These are phyloP conservation scores for Lobosporangium transversale DNA, from an alignment of 192 early-diverging fungal genomes.

Conservation along the genomic window DNA sequence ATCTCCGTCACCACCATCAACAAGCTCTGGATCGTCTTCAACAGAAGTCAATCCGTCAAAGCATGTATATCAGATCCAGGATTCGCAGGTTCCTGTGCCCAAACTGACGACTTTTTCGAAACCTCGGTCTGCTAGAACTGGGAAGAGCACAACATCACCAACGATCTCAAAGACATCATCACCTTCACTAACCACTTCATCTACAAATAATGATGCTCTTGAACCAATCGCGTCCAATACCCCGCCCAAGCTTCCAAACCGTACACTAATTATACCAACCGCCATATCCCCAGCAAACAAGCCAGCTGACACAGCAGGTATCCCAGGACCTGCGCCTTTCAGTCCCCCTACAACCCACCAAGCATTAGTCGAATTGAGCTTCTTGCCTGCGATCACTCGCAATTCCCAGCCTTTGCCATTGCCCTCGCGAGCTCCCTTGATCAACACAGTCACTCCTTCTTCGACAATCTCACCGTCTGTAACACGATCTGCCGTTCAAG, in stretches of 20 bases:
- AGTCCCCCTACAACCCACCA: slow-evolving; percentile 11
- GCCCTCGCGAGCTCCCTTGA: slow-evolving; percentile 19
- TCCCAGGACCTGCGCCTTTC: slow-evolving; percentile 28
- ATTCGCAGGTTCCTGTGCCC: slow-evolving; percentile 31
- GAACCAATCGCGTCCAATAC: background rate
- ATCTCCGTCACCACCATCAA: background rate
- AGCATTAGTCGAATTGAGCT: background rate
- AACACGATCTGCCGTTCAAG: background rate
- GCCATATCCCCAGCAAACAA: background rate
- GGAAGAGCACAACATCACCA: slow-evolving; percentile 8
- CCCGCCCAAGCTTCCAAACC: slow-evolving; percentile 32
- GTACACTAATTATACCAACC: background rate
- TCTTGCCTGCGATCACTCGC: slow-evolving; percentile 27
- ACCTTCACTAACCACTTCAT: background rate
- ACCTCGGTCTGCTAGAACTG: slow-evolving; percentile 56
- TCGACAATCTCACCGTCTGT: background rate
- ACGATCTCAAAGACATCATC: background rate
- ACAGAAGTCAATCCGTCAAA: background rate
- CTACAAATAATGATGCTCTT: background rate
- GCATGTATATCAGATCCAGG: slow-evolving; percentile 23
- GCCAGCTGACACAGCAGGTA: background rate
- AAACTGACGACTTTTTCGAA: slow-evolving; percentile 50
- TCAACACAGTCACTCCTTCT: background rate
- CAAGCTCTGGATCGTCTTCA: background rate
- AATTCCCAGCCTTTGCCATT: slow-evolving; percentile 38